Evolutionary conservation across 2,329 filamentous ascomycete genomes (phyloP).

Genomic region (Penicillium fuscoglaucum): DNA sequence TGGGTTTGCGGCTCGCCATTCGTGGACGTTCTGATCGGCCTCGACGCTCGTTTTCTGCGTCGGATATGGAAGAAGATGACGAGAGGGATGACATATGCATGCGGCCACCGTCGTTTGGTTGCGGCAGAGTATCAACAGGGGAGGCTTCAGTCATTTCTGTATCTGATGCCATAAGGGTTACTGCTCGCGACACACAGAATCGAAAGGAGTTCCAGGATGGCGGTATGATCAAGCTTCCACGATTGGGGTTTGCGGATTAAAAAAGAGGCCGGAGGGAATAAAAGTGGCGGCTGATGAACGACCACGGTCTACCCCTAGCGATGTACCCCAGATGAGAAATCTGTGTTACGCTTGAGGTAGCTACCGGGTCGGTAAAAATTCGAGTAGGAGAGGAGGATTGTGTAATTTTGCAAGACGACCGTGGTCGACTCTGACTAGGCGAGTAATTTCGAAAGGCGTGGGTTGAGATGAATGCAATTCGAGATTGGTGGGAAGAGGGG

Average conservation of each 20-base stretch:
- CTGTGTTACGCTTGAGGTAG: slow-evolving; percentile 43
- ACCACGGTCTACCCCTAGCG: slow-evolving; percentile 40
- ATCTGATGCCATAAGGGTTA: slow-evolving; percentile 37
- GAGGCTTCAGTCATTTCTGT: slow-evolving; percentile 40
- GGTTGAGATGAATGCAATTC: slow-evolving; percentile 8
- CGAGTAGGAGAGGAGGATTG: slow-evolving; percentile 1
- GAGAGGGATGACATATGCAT: slow-evolving; percentile 44
- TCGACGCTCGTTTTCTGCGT: slow-evolving; percentile 47
- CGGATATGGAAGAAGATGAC: slow-evolving; percentile 51
- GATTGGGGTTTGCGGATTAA: neutral
- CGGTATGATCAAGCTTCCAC: slow-evolving; percentile 10
- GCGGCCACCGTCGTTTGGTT: slow-evolving; percentile 41
- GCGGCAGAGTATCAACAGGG: slow-evolving; percentile 42
- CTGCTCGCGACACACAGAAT: slow-evolving; percentile 21
- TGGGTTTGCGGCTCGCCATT: slow-evolving; percentile 72
- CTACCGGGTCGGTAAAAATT: slow-evolving; percentile 28
- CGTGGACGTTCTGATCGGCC: slow-evolving; percentile 60
- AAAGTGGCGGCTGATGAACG: slow-evolving; percentile 15
- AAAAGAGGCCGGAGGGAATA: neutral
- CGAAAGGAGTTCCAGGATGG: slow-evolving; percentile 26
- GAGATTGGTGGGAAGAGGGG: slow-evolving; percentile 11
- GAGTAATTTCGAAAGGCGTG: slow-evolving; percentile 6
- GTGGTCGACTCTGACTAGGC: slow-evolving; percentile 6
- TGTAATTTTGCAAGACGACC: slow-evolving; percentile 13
- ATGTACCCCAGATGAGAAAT: slow-evolving; percentile 39